Evolutionary conservation across 2,329 filamentous ascomycete genomes (phyloP).

Genomic region (Diaporthe sp.): DNA sequence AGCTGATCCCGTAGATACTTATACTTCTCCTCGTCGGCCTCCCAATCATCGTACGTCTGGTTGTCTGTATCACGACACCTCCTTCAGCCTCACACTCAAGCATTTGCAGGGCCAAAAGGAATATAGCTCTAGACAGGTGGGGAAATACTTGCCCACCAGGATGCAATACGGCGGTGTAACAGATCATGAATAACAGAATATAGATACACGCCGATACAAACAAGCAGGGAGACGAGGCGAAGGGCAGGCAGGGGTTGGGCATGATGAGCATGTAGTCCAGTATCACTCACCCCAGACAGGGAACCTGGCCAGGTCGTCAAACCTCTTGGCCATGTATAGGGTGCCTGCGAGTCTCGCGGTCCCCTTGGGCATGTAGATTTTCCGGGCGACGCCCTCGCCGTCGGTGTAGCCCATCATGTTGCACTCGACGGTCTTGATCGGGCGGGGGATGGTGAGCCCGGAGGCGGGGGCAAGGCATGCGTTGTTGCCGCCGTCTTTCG

Average conservation of each 20-base stretch:
- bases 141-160: neutral
- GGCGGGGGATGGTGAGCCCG: neutral
- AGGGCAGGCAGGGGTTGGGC: no score
- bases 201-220: neutral
- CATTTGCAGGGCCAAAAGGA: no score
- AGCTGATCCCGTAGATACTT: neutral
- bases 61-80: neutral
- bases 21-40: conserved; percentile 12
- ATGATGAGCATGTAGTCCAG: neutral
- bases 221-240: neutral
- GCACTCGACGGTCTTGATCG: conserved; percentile 18
- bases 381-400: neutral
- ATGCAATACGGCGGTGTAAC: no score
- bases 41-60: neutral
- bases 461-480: neutral
- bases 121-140: no score
- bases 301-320: conserved; percentile 10
- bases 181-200: neutral
- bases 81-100: neutral
- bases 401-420: conserved; percentile 8
- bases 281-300: conserved; percentile 9
- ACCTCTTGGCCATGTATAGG: neutral
- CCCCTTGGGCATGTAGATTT: conserved; percentile 26
- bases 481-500: no score
- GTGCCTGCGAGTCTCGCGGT: neutral